Evolutionary conservation across 1,139 yeast genomes (phyloP), one percentile per base, ranked within the genome.

Genomic region (Geotrichum aggregatum): DNA sequence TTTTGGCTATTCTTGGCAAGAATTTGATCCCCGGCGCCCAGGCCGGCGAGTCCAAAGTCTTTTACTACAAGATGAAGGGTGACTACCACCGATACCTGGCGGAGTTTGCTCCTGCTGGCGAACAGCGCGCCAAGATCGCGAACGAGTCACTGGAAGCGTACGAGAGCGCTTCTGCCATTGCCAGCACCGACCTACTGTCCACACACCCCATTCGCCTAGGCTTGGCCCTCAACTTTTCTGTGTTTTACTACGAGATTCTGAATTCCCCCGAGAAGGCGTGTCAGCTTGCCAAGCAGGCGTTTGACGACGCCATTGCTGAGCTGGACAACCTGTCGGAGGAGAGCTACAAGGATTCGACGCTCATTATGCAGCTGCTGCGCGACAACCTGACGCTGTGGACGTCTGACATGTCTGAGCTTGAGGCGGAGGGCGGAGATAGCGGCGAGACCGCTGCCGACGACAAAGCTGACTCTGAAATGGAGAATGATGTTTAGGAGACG

Each of bases 41-140:
- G 73, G 83, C 95, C 60, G 98, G 98, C 67, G 98, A 92, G 77
- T 88, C 96, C 54, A 91, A 91, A 80, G 98, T 92, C 56, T 92
- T 92, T 75, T 92, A 92, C 81, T 91, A 88, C 78, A 92, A 92
- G 83, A 91, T 92, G 97, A 91, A 92, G 81, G 98, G 98, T 77
- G 98, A 92, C 73, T 92, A 92, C 80, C 96, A 91, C 79, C 95
- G 98, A 78, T 92, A 92, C 74, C 81, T 92, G 74, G 98, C 98
- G 59, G 98, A 92, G 76, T 91, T 92, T 69, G 95, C 98, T 61
- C 78, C 85, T 62, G 28, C 8, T 5, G 83, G 89, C 63, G 96
- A 89, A 65, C 87, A 87, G 76, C 87, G 97, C 73, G 88, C 88
- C 72, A 92, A 83, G 64, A 96, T 98, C 61, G 95, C 98, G 56